Percentiles rank a stretch among this genome's conserved stretches.
These are phyloP conservation scores for Aspergillus indologenus DNA, from an alignment of 495 filamentous ascomycete species.

Conservation along the genomic window DNA sequence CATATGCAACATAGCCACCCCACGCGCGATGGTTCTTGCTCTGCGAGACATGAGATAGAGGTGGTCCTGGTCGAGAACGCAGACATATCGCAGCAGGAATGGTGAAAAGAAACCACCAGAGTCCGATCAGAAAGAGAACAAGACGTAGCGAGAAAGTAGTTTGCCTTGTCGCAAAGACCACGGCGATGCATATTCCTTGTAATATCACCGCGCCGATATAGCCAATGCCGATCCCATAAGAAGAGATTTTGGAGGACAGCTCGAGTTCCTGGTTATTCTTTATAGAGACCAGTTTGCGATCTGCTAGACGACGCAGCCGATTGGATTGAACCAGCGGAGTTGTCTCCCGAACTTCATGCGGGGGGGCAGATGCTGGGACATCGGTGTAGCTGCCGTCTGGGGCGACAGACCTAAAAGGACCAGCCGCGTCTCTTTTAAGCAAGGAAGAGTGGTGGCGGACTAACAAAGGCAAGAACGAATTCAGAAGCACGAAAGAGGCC, in stretches of 20 bases:
- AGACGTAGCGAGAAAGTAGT: slow-evolving; percentile 76
- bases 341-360: slow-evolving; percentile 29
- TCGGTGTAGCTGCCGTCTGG: neutral
- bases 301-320: slow-evolving; percentile 4
- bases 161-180: slow-evolving; percentile 66
- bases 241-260: slow-evolving; percentile 81
- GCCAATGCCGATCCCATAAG: slow-evolving; percentile 85
- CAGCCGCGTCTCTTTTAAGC: slow-evolving; percentile 14
- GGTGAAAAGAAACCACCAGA: slow-evolving; percentile 95
- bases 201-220: slow-evolving; percentile 80
- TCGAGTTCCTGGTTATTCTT: slow-evolving; percentile 56
- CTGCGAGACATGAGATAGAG: slow-evolving; percentile 45
- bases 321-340: slow-evolving; percentile 28
- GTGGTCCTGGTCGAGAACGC: slow-evolving; percentile 85
- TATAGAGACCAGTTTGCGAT: slow-evolving; percentile 15
- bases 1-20: slow-evolving; percentile 66
- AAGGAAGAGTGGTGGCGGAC: slow-evolving; percentile 70
- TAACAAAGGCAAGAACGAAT: slow-evolving; percentile 78
- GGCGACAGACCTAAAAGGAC: neutral
- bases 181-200: slow-evolving; percentile 70
- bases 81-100: slow-evolving; percentile 88
- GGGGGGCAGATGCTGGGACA: neutral
- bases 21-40: slow-evolving; percentile 45
- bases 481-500: slow-evolving; percentile 80
- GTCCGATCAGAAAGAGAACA: slow-evolving; percentile 79